A percentile compares a stretch with the other conserved stretches of the same genome.
Conservation (phyloP, 2,329 filamentous ascomycete genomes). For the Colletotrichum coccodes region DNA sequence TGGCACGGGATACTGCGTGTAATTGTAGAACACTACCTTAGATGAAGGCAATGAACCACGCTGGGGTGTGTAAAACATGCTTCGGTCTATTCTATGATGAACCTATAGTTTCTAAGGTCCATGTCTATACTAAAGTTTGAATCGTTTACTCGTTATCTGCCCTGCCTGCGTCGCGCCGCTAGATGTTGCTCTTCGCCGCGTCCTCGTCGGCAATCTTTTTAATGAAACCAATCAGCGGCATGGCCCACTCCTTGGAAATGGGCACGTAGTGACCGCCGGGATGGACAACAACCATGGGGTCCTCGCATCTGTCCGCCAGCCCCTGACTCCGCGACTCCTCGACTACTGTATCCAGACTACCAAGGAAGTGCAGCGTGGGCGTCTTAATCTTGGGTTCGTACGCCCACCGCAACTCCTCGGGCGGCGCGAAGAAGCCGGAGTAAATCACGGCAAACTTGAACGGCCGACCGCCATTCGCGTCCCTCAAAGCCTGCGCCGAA, state of each 20-base stretch:
- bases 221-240: conserved; percentile 80
- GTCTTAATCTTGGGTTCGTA: conserved; percentile 82
- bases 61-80: conserved; percentile 27
- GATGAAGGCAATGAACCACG: conserved; percentile 30
- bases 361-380: conserved; percentile 83
- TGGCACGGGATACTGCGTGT: conserved; percentile 19
- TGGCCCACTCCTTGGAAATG: conserved; percentile 81
- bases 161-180: conserved; percentile 10
- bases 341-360: conserved; percentile 87
- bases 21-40: conserved; percentile 33
- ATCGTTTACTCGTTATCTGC: neutral
- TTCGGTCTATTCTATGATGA: conserved; percentile 22
- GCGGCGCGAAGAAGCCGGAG: conserved; percentile 78
- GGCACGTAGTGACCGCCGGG: conserved; percentile 94
- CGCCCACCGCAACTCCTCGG: conserved; percentile 67
- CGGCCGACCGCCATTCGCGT: conserved; percentile 56
- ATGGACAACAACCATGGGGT: conserved; percentile 70
- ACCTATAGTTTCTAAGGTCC: neutral
- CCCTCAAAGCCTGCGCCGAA: conserved; percentile 58
- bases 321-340: conserved; percentile 77
- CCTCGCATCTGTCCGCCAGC: conserved; percentile 72
- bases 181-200: conserved; percentile 34
- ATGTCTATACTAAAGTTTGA: no score
- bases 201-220: conserved; percentile 47
- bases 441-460: conserved; percentile 82